Evolutionary conservation across 768 basidiomycete species (phyloP), one percentile per base, ranked within the genome.

Genomic region (Calvatia gigantea): DNA sequence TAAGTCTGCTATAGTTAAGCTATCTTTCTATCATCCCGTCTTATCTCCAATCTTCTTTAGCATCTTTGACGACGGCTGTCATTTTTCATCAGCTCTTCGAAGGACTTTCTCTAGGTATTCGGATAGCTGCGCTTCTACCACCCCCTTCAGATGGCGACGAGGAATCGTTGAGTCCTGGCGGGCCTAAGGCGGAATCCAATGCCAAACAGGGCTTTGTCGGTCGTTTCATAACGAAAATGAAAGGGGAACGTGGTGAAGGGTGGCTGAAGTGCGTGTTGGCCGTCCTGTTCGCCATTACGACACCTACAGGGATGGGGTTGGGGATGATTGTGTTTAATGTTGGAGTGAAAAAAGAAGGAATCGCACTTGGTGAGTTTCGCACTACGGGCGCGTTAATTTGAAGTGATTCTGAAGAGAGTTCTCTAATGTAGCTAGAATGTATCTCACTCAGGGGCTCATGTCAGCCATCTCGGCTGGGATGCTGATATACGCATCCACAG

Each of bases 1-100:
- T 89, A 56, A 56, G 85, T 78, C 19, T 25, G 29, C n/a, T n/a
- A n/a, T n/a, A n/a, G 19, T 19, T 49, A 4, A 6, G 1, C 29
- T 43, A 52, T 21, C 57, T 15, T 9, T 8, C 49, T 35, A 14
- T 25, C 23, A 35, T 60, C 15, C 8, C 1, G 2, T 43, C 41
- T 19, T 38, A 51, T 15, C 15, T 29, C 45, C 21, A 2, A 35
- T 1, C 41, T 33, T 33, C 27, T 47, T 49, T 57, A 90, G 89
- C 86, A 1, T 85, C 87, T 0, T 78, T 92, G 2, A 78, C 87
- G 11, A 81, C 85, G 3, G 89, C 89, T 1, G 82, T 92, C 29
- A 72, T 83, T 23, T 92, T 92, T 67, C 91, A 93, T 64, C 91
- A 93, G 62, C 73, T 91, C 8, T 93, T 92, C 61, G 91, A 92